Evolutionary conservation across 2,329 filamentous ascomycete genomes (phyloP).

Genomic region (Tolypocladium guangdongense): DNA sequence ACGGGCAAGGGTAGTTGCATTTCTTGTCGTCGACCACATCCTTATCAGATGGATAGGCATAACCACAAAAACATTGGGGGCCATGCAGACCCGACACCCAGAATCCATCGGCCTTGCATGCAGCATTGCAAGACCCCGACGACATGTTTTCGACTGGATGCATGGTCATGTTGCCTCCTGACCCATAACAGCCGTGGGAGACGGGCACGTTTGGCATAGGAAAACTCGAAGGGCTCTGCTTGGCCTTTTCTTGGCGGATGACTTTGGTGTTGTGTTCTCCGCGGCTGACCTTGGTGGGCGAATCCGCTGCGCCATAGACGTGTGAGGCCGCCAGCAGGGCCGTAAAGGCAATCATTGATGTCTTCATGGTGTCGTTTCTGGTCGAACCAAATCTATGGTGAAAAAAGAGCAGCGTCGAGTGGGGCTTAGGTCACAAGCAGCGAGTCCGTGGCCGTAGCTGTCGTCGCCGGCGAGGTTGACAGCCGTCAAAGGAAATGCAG

Average conservation of each 20-base stretch:
- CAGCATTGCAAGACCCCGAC: constrained; percentile 28
- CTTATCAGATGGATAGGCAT: constrained; percentile 49
- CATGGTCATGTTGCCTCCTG: constrained; percentile 26
- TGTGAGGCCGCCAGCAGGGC: constrained; percentile 18
- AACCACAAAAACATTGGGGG: constrained; percentile 63
- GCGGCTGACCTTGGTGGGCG: constrained; percentile 2
- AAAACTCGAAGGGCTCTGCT: constrained; percentile 24
- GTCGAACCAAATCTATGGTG: background rate
- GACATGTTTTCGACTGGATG: constrained; percentile 14
- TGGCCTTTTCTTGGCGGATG: constrained; percentile 1
- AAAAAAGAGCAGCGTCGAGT: constrained; percentile 1
- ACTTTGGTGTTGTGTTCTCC: background rate
- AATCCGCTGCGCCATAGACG: constrained; percentile 10
- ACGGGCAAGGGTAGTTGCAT: constrained; percentile 57
- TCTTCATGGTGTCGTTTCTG: constrained; percentile 15
- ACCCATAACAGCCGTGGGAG: constrained; percentile 41
- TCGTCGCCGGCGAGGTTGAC: background rate
- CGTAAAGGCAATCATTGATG: constrained; percentile 15
- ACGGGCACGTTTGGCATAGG: constrained; percentile 27
- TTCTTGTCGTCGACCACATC: constrained; percentile 42
- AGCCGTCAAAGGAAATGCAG: background rate
- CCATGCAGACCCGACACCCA: constrained; percentile 52
- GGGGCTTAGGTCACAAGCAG: background rate
- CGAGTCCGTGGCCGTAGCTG: background rate
- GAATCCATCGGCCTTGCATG: constrained; percentile 31